Base-by-base conservation (phyloP, 495 filamentous ascomycete species). In the Mycothermus thermophilus region DNA sequence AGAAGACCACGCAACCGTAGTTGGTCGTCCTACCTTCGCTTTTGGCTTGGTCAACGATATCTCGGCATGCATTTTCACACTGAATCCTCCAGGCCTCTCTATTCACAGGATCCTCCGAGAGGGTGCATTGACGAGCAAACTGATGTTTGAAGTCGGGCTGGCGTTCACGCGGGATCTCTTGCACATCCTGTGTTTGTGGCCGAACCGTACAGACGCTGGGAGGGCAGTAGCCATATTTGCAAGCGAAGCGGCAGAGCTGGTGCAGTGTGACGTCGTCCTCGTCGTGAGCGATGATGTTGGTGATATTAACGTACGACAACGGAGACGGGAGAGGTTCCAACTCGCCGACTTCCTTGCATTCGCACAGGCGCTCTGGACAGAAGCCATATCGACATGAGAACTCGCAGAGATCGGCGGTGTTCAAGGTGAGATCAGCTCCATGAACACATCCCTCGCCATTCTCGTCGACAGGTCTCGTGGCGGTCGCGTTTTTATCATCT, bases 1-100 rank as follows among this genome's bases (percentile, higher is more conserved):
- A n/a, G 32, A 35, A 20, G 14, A 19, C 42, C 11, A 40, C 17
- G 32, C 42, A 37, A 18, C 42, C 37, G 32, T 44, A 44, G 28
- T 44, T 44, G 21, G 42, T 36, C 10, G 37, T 44, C 6, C 42
- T 27, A 21, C 15, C 32, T 15, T 38, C 32, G 22, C 22, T 37
- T 9, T 15, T 13, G 13, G 42, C 42, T 27, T 31, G 19, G 14
- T 43, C 31, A 14, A 30, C 15, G n/a, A n/a, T n/a, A n/a, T n/a
- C n/a, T n/a, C n/a, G n/a, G n/a, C n/a, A n/a, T n/a, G n/a, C n/a
- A n/a, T n/a, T n/a, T n/a, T n/a, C n/a, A n/a, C n/a, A n/a, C n/a
- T 28, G 5, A 10, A 19, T 10, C 9, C 42, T 25, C 11, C 27
- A 5, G 9, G 25, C 14, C n/a, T n/a, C n/a, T n/a, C n/a, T n/a